Percentiles rank a stretch among this genome's conserved stretches.
These are phyloP conservation scores for Solanum corneliomulleri DNA, from an alignment of 257 asterid genomes.

Conservation along the genomic window DNA sequence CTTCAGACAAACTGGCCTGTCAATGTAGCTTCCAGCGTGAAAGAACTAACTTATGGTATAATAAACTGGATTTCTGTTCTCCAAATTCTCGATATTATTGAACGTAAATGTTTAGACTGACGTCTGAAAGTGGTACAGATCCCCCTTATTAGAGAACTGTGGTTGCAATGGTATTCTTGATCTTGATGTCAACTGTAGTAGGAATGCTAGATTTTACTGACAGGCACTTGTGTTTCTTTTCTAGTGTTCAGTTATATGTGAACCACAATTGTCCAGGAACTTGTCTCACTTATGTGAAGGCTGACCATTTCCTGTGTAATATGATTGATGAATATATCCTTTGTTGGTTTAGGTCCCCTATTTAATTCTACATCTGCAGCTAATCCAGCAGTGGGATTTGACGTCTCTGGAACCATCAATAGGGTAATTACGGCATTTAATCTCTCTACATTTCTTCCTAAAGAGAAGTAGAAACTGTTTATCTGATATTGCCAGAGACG, in stretches of 20 bases:
- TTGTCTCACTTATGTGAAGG: not conserved
- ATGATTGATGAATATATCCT: not conserved
- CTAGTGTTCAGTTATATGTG: not conserved
- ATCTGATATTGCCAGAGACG: not conserved
- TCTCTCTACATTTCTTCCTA: not conserved
- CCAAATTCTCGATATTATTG: not conserved
- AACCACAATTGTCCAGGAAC: not conserved
- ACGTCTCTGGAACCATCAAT: constrained; percentile 30
- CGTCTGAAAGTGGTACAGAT: not conserved
- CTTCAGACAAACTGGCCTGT: not conserved
- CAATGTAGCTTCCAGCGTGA: not conserved
- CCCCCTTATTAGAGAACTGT: not conserved
- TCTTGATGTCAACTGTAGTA: not conserved
- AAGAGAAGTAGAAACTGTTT: not conserved
- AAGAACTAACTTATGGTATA: not conserved
- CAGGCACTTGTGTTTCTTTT: not conserved
- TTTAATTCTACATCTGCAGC: constrained; percentile 27
- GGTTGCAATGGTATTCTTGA: not conserved
- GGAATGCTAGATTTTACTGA: not conserved
- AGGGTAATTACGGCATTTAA: constrained; percentile 27
- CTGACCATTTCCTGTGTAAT: not conserved
- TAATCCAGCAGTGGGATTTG: constrained; percentile 33
- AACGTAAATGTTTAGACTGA: not conserved
- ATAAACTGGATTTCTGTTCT: not conserved
- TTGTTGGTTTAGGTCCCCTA: constrained; percentile 26